Base-by-base conservation (phyloP, 2,329 filamentous ascomycete species). In the Neopestalotiopsis sp. region DNA sequence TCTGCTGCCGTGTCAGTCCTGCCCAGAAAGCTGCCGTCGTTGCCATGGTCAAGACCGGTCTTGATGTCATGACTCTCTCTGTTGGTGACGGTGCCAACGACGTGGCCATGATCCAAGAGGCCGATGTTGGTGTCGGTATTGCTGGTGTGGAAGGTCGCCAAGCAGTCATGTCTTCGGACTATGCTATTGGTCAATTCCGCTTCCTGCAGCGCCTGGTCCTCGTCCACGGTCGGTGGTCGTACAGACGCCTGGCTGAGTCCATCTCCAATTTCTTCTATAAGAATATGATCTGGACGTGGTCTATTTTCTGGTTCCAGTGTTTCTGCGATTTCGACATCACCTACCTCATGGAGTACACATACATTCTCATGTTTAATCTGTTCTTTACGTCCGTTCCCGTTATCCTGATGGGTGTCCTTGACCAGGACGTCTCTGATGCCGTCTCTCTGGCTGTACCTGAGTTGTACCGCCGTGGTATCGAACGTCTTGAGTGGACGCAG, bases 181-280 rank as follows among this genome's bases (percentile, higher is more conserved):
- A 97, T 78, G 94, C 94, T 65, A 97, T 98, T 78, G 95, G 94
- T 1, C 95, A 98, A 80, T 98, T 98, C 84, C 89, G 94, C 56
- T 98, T 93, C 83, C 85, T 98, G 65, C 91, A 94, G 75, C 87
- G 95, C 67, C 85, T 98, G 70, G 88, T 98, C 38, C 88, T 98
- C 24, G 94, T 98, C 4, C 95, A 98, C 78, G 95, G 95, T 69
- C 90, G 95, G 69, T 98, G 95, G 94, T 97, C 94, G n/a, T 99
- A 99, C 83, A 90, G 95, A 66, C 90, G 96, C 75, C 84, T 99
- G 79, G 94, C 92, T 38, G 96, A 99, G 84, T 93, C 92, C 61
- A 98, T 97, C 76, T 94, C 94, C 80, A 99, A 99, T 81, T 99
- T 99, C 87, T 99, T 99, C 86, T 99, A 98, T 89, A 99, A 99